Percentiles rank a stretch among this genome's conserved stretches.
phyloP scores from a whole-genome alignment of 2,329 filamentous ascomycete species.

The Thelonectria discophora region DNA sequence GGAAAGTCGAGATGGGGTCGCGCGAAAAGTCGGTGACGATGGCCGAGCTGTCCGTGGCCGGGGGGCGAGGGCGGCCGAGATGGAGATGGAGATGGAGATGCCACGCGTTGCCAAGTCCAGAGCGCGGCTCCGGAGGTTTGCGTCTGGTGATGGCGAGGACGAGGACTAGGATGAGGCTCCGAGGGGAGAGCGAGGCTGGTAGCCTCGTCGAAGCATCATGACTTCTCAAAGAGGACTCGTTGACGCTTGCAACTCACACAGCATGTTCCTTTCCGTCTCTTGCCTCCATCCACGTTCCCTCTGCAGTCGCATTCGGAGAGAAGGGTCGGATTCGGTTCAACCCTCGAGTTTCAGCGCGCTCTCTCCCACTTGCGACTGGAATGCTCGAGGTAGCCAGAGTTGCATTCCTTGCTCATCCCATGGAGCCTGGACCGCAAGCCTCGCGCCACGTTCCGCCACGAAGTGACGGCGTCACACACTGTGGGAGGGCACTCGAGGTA shows the following conservation, averaged over 20 bases:
- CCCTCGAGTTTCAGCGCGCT: not conserved
- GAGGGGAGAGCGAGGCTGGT: not conserved
- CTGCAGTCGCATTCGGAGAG: not conserved
- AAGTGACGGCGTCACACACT: conserved; percentile 27
- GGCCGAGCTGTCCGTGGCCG: not conserved
- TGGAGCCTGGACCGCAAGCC: conserved; percentile 42
- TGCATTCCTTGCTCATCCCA: conserved; percentile 30
- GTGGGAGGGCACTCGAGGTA: not conserved
- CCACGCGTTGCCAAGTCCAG: not conserved
- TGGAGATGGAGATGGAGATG: not conserved
- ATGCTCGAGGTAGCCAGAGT: conserved; percentile 31
- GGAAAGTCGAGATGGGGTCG: conserved; percentile 9
- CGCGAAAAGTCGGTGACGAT: not conserved
- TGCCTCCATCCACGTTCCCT: not conserved
- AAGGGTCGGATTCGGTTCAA: not conserved
- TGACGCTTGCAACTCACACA: not conserved
- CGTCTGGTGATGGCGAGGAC: no score
- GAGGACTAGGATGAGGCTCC: not conserved
- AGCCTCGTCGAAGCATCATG: not conserved
- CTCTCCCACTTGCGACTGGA: conserved; percentile 30
- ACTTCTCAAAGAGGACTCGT: not conserved
- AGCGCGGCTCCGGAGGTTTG: not conserved
- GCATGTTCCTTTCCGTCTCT: not conserved
- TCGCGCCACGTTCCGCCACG: conserved; percentile 39
- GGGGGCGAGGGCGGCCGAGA: not conserved